These are phyloP conservation scores for Sporothrix sp. DNA, from an alignment of 2,329 filamentous ascomycete genomes.

Conservation along the genomic window DNA sequence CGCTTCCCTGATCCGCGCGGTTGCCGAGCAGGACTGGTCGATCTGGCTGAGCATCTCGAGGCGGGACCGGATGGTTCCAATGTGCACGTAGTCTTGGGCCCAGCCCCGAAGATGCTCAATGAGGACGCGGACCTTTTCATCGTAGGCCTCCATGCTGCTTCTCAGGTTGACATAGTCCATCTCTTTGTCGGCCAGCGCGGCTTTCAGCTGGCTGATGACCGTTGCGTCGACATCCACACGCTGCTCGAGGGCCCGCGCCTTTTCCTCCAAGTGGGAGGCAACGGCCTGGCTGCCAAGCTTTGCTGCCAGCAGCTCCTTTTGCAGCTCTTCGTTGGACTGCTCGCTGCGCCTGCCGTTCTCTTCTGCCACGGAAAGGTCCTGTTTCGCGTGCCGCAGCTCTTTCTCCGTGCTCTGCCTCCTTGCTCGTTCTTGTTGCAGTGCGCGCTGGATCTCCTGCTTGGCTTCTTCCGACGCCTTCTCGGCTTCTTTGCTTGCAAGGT, in stretches of 20 bases:
- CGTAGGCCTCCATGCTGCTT: slow-evolving; percentile 7
- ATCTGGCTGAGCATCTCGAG: slow-evolving; percentile 12
- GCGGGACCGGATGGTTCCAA: slow-evolving; percentile 6
- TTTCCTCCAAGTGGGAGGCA: not conserved
- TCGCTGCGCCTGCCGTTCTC: slow-evolving; percentile 7
- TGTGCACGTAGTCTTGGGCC: slow-evolving; percentile 12
- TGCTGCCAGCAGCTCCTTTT: slow-evolving; percentile 6
- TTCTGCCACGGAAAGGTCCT: slow-evolving; percentile 9
- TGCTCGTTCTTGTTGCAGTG: slow-evolving; percentile 13
- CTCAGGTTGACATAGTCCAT: slow-evolving; percentile 2
- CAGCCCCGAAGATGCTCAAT: slow-evolving; percentile 10
- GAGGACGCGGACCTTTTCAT: slow-evolving; percentile 6
- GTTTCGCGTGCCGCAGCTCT: slow-evolving; percentile 12
- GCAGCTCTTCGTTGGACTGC: not conserved
- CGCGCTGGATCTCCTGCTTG: slow-evolving; percentile 4
- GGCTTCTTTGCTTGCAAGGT: slow-evolving; percentile 9
- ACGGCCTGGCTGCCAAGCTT: not conserved
- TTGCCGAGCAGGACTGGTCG: slow-evolving; percentile 1
- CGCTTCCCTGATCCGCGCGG: slow-evolving; percentile 7
- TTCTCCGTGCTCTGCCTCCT: slow-evolving; percentile 14
- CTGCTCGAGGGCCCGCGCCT: not conserved
- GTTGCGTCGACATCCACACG: not conserved
- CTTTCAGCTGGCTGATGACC: slow-evolving; percentile 8
- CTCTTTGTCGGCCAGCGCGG: slow-evolving; percentile 8
- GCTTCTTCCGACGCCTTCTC: slow-evolving; percentile 7